These are phyloP conservation scores for Acrocalymma vagum DNA, from an alignment of 2,329 filamentous ascomycete genomes.

Conservation along the genomic window DNA sequence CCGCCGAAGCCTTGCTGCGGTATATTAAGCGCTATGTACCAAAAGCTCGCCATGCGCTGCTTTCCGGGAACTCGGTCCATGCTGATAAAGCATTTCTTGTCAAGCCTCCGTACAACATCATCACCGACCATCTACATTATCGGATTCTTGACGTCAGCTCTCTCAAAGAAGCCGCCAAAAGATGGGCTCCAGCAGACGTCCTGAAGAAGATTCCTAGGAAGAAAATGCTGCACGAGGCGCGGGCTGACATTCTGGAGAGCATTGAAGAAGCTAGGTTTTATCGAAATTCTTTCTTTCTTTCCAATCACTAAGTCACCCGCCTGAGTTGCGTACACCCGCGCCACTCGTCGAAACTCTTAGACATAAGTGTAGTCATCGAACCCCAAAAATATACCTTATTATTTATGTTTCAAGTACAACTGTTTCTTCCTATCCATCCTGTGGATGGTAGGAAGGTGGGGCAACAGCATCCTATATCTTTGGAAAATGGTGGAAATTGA, in stretches of 20 bases:
- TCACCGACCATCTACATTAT: conserved; percentile 84
- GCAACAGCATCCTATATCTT: too few relatives aligned
- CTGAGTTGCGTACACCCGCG: too few relatives aligned
- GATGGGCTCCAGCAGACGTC: conserved; percentile 76
- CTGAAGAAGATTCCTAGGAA: conserved; percentile 74
- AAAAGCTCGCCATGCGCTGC: conserved; percentile 69
- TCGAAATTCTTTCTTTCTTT: conserved; percentile 72
- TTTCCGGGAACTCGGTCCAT: conserved; percentile 94
- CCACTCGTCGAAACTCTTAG: too few relatives aligned
- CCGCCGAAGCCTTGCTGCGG: conserved; percentile 74
- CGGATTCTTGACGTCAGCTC: conserved; percentile 90
- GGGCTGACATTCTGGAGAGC: conserved; percentile 91
- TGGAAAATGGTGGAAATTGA: too few relatives aligned
- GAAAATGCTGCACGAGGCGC: conserved; percentile 80
- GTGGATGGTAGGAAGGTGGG: too few relatives aligned
- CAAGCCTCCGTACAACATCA: conserved; percentile 74
- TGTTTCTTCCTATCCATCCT: too few relatives aligned
- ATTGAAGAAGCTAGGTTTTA: conserved; percentile 92
- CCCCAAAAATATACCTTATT: too few relatives aligned
- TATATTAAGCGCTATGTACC: conserved; percentile 82
- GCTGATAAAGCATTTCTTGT: conserved; percentile 85
- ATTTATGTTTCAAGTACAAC: too few relatives aligned
- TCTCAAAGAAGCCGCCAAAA: conserved; percentile 86
- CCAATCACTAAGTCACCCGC: too few relatives aligned
- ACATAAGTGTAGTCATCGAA: too few relatives aligned